Base-by-base conservation (phyloP, 441 rosid species). In the Jatropha podagrica region DNA sequence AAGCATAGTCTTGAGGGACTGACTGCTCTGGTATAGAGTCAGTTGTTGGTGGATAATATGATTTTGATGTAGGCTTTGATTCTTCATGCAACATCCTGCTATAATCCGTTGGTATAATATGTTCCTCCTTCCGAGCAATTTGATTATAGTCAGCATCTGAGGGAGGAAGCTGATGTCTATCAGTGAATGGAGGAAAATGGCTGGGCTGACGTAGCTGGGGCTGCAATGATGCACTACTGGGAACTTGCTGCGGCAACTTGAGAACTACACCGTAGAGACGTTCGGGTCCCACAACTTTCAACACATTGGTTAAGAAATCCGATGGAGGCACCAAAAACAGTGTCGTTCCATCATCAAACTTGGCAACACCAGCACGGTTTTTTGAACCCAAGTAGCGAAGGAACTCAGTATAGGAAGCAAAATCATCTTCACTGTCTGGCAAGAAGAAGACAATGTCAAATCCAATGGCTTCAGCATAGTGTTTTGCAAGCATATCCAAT, bases 351-450 rank as follows among this genome's bases (percentile, higher is more conserved):
- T 94, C 97, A 67, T 88, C 94, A 62, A 96, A 85, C 83, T 93
- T 94, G 71, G 97, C 98, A 79, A 96, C 99, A 76, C 98, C 99
- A 62, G 99, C 99, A 80, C 98, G 96, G 71, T 91, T 82, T 74
- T 91, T 96, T 44, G 91, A 90, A 78, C 97, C 93, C 86, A 96
- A 90, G 80, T 96, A 96, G 74, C 88, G 89, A 40, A 96, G 93
- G 81, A 96, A 92, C 79, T 96, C 99, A 38, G 99, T 96, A 68
- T 94, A 96, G 46, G 99, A 91, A 37, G 91, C 96, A 71, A 96
- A 94, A 82, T 96, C 97, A 13, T 91, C 91, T 86, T 94, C 97
- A 13, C 97, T 88, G 76, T 96, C 98, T 0, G 99, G 99, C 85
- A 94, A 84, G 87, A 96, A 96, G 91, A 80, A 93, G 78, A 91